Base-by-base conservation (phyloP, 495 filamentous ascomycete species). In the Daldinia decipiens region DNA sequence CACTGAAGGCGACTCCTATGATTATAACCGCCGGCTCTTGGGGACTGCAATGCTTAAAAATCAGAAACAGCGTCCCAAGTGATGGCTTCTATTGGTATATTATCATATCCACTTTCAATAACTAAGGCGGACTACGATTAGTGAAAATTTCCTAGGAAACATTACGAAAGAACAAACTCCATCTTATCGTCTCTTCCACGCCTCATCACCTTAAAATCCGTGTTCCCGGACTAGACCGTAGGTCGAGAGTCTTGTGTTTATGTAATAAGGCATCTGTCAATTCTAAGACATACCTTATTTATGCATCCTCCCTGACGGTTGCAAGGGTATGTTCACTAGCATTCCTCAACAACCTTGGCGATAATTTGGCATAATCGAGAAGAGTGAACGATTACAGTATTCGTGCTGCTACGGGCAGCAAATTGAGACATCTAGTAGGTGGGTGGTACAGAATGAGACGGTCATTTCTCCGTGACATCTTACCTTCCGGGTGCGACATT, bases 51-150 rank as follows among this genome's bases (percentile, higher is more conserved):
- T 72, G 52, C 59, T 74, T 51, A 54, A 70, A 58, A 55, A 70
- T 38, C 31, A 43, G 12, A 70, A 69, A 31, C 73, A 57, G 29
- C 72, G 67, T 24, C 64, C 59, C 26, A 73, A 74, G 68, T 75
- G 65, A 73, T 65, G 53, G 31, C n/a, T 11, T 15, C 12, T 12
- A 15, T 17, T 29, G 15, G 6, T 5, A 38, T 31, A 27, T 31
- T 24, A 2, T 17, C n/a, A 55, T 34, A n/a, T 19, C n/a, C 7
- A 52, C 50, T 29, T 7, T 52, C n/a, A 52, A 29, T 15, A 52
- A 27, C 5, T 11, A 45, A 45, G 21, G 7, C 17, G n/a, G 26
- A 52, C 50, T 13, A n/a, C 4, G 13, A n/a, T 29, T 13, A 6
- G 26, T n/a, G 50, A 27, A 24, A 15, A 29, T 52, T 52, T 13